These are phyloP conservation scores for Globisporangium canariense DNA, from an alignment of 352 stramenopile genomes.

Conservation along the genomic window DNA sequence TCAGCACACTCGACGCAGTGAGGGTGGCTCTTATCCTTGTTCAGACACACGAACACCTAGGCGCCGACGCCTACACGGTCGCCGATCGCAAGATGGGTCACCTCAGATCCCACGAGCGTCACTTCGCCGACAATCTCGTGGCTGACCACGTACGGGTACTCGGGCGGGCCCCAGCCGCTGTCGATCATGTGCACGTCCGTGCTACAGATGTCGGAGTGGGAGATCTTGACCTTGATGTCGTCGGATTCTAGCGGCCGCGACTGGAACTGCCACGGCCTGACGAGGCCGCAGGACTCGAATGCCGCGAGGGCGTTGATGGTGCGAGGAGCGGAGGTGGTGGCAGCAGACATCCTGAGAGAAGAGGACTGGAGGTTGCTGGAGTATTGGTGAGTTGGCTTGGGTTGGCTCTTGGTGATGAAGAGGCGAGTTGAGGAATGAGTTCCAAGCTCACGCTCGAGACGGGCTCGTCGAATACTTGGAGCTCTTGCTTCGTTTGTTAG, in stretches of 20 bases:
- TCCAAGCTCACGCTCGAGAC: no score
- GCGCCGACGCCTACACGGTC: conserved; percentile 25
- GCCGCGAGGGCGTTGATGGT: conserved; percentile 40
- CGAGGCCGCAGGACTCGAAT: conserved; percentile 24
- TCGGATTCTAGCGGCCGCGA: conserved; percentile 35
- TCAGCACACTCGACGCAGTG: conserved; percentile 57
- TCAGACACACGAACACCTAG: not conserved
- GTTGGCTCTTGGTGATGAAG: not conserved
- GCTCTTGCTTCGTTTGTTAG: no score
- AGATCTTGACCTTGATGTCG: conserved; percentile 60
- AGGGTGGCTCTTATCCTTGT: conserved; percentile 11
- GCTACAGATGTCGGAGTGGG: conserved; percentile 54
- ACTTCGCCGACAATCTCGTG: conserved; percentile 57
- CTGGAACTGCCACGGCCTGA: conserved; percentile 40
- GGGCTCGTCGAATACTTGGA: no score
- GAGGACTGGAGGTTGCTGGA: not conserved
- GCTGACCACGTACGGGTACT: conserved; percentile 42
- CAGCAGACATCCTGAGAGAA: not conserved
- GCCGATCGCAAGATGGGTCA: conserved; percentile 66
- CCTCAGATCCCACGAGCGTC: conserved; percentile 31
- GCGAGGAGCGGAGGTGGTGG: conserved; percentile 16
- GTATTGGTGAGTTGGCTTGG: no score
- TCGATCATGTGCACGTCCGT: conserved; percentile 50
- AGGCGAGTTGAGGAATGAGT: not conserved
- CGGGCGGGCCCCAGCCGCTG: conserved; percentile 35